Percentiles rank a stretch among this genome's conserved stretches.
Evolutionary conservation across 2,329 filamentous ascomycete species (phyloP).

Genomic region (Talaromyces sp.): DNA sequence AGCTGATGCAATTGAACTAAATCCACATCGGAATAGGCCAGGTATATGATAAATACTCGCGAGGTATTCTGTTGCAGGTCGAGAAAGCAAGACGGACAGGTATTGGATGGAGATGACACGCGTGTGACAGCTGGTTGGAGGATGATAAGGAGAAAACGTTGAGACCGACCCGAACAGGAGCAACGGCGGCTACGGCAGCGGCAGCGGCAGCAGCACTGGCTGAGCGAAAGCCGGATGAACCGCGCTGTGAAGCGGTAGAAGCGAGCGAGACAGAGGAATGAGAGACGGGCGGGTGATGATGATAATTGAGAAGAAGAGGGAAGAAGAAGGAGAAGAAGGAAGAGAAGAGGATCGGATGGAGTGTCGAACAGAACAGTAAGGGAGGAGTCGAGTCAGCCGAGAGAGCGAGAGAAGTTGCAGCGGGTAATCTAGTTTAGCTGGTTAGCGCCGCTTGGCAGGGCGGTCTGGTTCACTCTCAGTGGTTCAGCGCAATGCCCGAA

Average conservation of each 20-base stretch:
- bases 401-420: slow-evolving; percentile 4
- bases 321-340: slow-evolving; percentile 6
- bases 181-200: neutral
- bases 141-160: neutral
- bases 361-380: neutral
- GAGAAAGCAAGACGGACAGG: neutral
- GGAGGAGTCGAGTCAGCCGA: slow-evolving; percentile 3
- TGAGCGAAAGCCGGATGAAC: slow-evolving; percentile 11
- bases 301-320: slow-evolving; percentile 8
- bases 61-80: neutral
- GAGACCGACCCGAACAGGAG: slow-evolving; percentile 3
- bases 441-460: slow-evolving; percentile 8
- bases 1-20: neutral
- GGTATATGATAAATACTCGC: neutral
- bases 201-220: slow-evolving; percentile 8
- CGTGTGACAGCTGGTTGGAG: slow-evolving; percentile 1
- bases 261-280: slow-evolving; percentile 8
- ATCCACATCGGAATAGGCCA: neutral
- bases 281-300: slow-evolving; percentile 7
- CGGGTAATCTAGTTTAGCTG: neutral
- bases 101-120: slow-evolving; percentile 8
- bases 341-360: slow-evolving; percentile 6
- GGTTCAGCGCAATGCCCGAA: neutral
- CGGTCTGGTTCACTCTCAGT: neutral
- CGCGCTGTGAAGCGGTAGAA: slow-evolving; percentile 8